A percentile compares a stretch with the other conserved stretches of the same genome.
phyloP scores from a whole-genome alignment of 305 asterid species.

The Salvia sclarea region DNA sequence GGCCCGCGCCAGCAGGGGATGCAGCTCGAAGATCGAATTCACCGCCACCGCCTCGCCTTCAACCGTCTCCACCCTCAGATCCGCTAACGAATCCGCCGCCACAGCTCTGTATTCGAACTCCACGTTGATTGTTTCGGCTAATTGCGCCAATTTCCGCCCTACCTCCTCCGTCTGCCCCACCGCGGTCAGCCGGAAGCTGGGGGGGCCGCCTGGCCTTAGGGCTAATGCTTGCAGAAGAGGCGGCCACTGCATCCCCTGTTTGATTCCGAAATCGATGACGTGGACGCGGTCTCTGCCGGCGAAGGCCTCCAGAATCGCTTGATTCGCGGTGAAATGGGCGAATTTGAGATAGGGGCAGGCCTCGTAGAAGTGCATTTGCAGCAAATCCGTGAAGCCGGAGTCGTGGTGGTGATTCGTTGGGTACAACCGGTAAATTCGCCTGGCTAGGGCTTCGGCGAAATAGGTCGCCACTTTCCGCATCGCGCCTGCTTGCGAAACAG shows the following conservation, averaged over 20 bases:
- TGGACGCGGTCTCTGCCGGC: constrained; percentile 60
- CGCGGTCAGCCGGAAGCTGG: constrained; percentile 71
- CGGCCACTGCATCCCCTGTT: constrained; percentile 97
- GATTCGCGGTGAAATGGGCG: constrained; percentile 91
- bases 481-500: constrained; percentile 77
- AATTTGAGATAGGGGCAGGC: constrained; percentile 82
- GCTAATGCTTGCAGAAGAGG: constrained; percentile 83
- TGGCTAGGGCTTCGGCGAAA: constrained; percentile 74
- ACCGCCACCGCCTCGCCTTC: constrained; percentile 75
- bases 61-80: constrained; percentile 61
- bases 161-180: constrained; percentile 79
- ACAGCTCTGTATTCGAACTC: constrained; percentile 71
- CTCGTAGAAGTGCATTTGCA: constrained; percentile 87
- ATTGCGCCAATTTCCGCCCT: constrained; percentile 68
- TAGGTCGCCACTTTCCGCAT: constrained; percentile 89
- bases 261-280: constrained; percentile 78
- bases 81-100: constrained; percentile 69
- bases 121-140: constrained; percentile 63
- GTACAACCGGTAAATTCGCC: constrained; percentile 61
- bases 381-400: constrained; percentile 52
- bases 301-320: constrained; percentile 80
- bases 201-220: constrained; percentile 76
- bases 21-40: constrained; percentile 82
- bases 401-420: constrained; percentile 52
- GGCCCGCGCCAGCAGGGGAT: constrained; percentile 60